Evolutionary conservation across 2,329 filamentous ascomycete species (phyloP).

Genomic region (Stachybotrys elegans): DNA sequence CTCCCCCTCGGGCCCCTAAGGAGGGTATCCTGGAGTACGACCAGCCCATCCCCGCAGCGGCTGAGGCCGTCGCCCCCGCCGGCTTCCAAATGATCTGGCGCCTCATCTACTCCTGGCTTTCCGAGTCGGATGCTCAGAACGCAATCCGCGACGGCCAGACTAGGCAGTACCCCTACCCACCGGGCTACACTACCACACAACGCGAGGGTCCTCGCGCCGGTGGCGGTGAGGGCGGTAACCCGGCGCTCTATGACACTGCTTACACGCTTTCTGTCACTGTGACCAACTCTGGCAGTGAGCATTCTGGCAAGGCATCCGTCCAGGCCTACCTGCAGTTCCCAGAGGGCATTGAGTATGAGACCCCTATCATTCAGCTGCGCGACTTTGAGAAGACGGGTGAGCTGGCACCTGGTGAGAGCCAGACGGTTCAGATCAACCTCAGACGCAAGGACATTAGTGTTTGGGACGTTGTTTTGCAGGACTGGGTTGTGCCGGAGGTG

Average conservation of each 20-base stretch:
- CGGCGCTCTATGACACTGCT: conserved; percentile 52
- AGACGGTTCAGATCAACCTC: conserved; percentile 51
- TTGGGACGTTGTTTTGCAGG: conserved; percentile 63
- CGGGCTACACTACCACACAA: conserved; percentile 54
- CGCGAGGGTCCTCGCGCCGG: conserved; percentile 51
- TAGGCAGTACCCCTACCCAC: conserved; percentile 55
- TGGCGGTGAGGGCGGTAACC: conserved; percentile 65
- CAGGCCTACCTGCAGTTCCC: conserved; percentile 44
- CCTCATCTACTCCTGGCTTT: conserved; percentile 67
- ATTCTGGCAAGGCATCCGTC: conserved; percentile 38
- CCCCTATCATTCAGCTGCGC: conserved; percentile 62
- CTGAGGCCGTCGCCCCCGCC: conserved; percentile 52
- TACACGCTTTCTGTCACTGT: conserved; percentile 41
- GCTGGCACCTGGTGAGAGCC: conserved; percentile 48
- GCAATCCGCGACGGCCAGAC: conserved; percentile 30
- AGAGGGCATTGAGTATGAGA: conserved; percentile 42
- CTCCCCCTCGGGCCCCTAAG: conserved; percentile 27
- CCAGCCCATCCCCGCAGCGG: conserved; percentile 44
- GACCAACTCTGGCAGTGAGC: conserved; percentile 44
- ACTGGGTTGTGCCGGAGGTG: conserved; percentile 53
- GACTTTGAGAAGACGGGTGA: conserved; percentile 64
- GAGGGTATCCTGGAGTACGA: conserved; percentile 41
- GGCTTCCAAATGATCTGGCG: conserved; percentile 57
- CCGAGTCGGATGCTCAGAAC: conserved; percentile 30
- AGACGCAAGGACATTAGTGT: conserved; percentile 68